These are phyloP conservation scores for Penicillium nucicola DNA, from an alignment of 495 filamentous ascomycete genomes.

Conservation along the genomic window DNA sequence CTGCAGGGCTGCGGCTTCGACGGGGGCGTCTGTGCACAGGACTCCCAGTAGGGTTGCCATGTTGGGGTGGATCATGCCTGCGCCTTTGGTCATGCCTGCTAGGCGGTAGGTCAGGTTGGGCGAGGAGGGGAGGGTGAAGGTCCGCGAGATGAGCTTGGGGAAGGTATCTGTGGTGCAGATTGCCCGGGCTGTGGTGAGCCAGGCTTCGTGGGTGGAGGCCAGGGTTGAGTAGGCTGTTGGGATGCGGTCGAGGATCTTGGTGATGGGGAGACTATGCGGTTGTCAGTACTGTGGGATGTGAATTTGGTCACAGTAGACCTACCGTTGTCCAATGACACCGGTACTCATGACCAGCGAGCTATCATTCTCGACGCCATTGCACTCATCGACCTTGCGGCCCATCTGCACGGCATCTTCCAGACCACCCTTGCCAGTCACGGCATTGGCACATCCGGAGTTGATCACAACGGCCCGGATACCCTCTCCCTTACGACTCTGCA, in stretches of 20 bases:
- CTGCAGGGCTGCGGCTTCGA: constrained; percentile 65
- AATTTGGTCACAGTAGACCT: constrained; percentile 3
- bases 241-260: constrained; percentile 81
- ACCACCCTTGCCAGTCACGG: constrained; percentile 89
- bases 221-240: constrained; percentile 69
- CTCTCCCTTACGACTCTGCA: constrained; percentile 61
- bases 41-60: constrained; percentile 97
- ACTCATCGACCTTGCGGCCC: constrained; percentile 73
- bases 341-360: constrained; percentile 94
- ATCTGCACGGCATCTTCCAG: constrained; percentile 85
- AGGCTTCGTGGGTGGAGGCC: constrained; percentile 74
- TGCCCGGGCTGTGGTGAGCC: constrained; percentile 81
- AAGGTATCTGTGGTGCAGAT: constrained; percentile 99
- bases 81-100: constrained; percentile 96
- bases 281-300: background rate
- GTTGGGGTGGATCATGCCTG: constrained; percentile 99
- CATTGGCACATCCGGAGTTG: constrained; percentile 97
- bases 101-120: constrained; percentile 70
- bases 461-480: constrained; percentile 81
- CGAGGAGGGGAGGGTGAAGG: constrained; percentile 82
- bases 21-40: constrained; percentile 87
- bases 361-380: constrained; percentile 57
- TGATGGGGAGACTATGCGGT: constrained; percentile 68
- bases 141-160: constrained; percentile 86
- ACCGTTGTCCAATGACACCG: constrained; percentile 95